A percentile compares a stretch with the other conserved stretches of the same genome.
Evolutionary conservation across 2,329 filamentous ascomycete species (phyloP).

Genomic region (Stenocarpella maydis): DNA sequence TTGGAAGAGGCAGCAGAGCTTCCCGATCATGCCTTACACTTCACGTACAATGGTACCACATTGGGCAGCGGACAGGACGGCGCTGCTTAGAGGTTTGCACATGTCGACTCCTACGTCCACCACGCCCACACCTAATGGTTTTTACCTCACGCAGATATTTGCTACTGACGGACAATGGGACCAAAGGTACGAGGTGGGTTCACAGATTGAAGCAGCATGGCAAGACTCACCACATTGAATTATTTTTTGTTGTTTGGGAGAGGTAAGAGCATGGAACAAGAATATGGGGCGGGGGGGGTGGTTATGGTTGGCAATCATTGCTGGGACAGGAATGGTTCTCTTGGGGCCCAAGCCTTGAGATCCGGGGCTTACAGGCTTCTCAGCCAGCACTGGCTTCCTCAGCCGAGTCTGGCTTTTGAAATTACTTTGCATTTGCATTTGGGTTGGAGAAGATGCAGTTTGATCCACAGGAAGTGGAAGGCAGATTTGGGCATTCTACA

Average conservation of each 20-base stretch:
- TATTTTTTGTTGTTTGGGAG: background rate
- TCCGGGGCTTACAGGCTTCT: background rate
- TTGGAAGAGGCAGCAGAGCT: constrained; percentile 8
- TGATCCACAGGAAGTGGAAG: background rate
- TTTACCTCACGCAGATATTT: background rate
- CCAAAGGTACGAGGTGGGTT: no score
- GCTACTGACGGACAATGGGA: background rate
- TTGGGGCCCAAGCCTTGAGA: background rate
- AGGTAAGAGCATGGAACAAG: background rate
- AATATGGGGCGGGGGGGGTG: background rate
- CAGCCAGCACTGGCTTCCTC: background rate
- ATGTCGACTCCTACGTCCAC: background rate
- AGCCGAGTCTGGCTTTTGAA: no score
- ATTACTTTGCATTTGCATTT: background rate
- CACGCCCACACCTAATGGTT: background rate
- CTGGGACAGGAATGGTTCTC: background rate
- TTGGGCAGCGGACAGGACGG: background rate
- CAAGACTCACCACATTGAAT: background rate
- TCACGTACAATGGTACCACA: constrained; percentile 6
- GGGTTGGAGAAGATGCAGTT: background rate
- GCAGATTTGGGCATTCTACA: background rate
- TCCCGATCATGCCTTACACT: constrained; percentile 2
- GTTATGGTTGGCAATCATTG: background rate
- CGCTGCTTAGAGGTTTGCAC: background rate
- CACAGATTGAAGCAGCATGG: background rate